These are phyloP conservation scores for Zygotorulaspora sp. DNA, from an alignment of 805 yeast genomes.

Conservation along the genomic window DNA sequence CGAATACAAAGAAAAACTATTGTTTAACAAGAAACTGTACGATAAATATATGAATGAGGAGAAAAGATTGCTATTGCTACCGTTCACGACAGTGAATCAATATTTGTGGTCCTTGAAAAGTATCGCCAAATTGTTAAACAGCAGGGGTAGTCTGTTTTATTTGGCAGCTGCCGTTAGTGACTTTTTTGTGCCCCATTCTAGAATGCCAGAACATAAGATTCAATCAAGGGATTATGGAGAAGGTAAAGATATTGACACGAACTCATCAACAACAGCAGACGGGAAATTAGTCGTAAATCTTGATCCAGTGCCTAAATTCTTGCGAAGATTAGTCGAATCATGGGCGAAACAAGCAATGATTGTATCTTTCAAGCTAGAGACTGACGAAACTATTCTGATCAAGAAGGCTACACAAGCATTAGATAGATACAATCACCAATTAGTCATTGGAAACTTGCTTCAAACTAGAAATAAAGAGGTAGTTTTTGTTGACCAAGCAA, in stretches of 20 bases:
- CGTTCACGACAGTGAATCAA: slow-evolving; percentile 93
- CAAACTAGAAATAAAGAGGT: slow-evolving; percentile 87
- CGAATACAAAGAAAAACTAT: slow-evolving; percentile 55
- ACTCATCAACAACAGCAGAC: slow-evolving; percentile 29
- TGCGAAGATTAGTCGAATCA: slow-evolving; percentile 77
- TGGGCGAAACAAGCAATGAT: slow-evolving; percentile 98
- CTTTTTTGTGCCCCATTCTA: slow-evolving; percentile 81
- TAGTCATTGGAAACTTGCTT: slow-evolving; percentile 88
- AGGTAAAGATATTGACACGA: slow-evolving; percentile 34
- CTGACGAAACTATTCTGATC: slow-evolving; percentile 67
- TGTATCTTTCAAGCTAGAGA: slow-evolving; percentile 88
- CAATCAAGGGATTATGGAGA: slow-evolving; percentile 65
- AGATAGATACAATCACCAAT: slow-evolving; percentile 81
- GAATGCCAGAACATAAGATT: slow-evolving; percentile 90
- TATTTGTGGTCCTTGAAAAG: slow-evolving; percentile 78
- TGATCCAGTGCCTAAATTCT: slow-evolving; percentile 94
- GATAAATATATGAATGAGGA: slow-evolving; percentile 29
- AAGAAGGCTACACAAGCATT: slow-evolving; percentile 76
- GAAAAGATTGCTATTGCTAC: slow-evolving; percentile 50
- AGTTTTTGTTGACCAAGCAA: slow-evolving; percentile 57
- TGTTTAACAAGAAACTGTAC: slow-evolving; percentile 48
- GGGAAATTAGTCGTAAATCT: slow-evolving; percentile 79
- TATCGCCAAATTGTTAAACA: slow-evolving; percentile 56
- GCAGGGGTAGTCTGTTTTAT: slow-evolving; percentile 67
- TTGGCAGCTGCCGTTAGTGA: slow-evolving; percentile 98